Evolutionary conservation across 805 yeast species (phyloP).

Genomic region (Starmerella apis): DNA sequence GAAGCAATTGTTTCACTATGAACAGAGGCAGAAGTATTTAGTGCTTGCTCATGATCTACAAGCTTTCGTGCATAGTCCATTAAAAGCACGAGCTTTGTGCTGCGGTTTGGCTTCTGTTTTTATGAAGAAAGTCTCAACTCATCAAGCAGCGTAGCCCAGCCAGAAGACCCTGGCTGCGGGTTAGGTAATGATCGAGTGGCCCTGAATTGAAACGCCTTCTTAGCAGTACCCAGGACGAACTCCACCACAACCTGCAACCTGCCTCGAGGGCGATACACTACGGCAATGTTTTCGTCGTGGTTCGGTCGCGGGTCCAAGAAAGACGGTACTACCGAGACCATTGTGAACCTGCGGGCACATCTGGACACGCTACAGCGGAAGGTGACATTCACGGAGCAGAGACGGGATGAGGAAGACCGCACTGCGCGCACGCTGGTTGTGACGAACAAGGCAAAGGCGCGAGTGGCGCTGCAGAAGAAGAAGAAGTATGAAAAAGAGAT

Average conservation of each 20-base stretch:
- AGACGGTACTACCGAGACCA: constrained; percentile 87
- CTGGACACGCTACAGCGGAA: constrained; percentile 78
- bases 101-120: background rate
- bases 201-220: background rate
- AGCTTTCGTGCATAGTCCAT: background rate
- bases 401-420: constrained; percentile 69
- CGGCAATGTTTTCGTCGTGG: constrained; percentile 19
- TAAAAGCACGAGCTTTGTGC: too few species aligned
- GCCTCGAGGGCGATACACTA: background rate
- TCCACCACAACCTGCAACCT: background rate
- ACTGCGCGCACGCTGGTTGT: constrained; percentile 69
- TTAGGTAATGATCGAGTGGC: background rate
- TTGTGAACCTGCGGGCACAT: constrained; percentile 78
- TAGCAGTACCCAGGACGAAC: background rate
- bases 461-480: constrained; percentile 78
- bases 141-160: background rate
- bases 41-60: background rate
- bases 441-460: constrained; percentile 65
- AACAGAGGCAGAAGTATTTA: background rate
- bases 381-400: constrained; percentile 67
- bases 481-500: constrained; percentile 69
- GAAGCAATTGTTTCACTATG: background rate
- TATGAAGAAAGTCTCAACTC: background rate
- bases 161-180: background rate
- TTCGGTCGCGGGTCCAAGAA: constrained; percentile 59